A percentile compares a stretch with the other conserved stretches of the same genome.
Evolutionary conservation across 2,329 filamentous ascomycete genomes (phyloP).

Genomic region (Bipolaris cookei): DNA sequence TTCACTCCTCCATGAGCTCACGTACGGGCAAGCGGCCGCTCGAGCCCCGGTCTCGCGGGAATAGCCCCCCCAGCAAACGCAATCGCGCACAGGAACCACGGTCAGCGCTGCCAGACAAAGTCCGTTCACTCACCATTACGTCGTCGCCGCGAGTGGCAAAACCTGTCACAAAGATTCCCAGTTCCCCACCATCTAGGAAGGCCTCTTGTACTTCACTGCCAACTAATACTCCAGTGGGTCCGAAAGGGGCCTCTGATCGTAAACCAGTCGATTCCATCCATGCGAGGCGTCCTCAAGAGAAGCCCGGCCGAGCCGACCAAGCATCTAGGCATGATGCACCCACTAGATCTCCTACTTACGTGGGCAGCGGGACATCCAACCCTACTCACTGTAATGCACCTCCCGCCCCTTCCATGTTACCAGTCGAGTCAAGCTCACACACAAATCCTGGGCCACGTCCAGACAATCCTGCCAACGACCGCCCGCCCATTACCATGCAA

Average conservation of each 20-base stretch:
- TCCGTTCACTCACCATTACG: background rate
- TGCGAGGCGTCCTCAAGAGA: background rate
- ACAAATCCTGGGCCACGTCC: background rate
- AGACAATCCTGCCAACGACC: background rate
- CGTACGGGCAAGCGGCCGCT: constrained; percentile 22
- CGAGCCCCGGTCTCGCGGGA: constrained; percentile 20
- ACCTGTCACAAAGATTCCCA: background rate
- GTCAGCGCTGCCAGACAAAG: constrained; percentile 11
- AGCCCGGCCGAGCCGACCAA: background rate
- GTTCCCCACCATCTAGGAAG: constrained; percentile 17
- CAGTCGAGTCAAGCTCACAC: constrained; percentile 4
- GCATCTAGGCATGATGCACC: background rate
- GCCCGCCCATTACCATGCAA: constrained; percentile 5
- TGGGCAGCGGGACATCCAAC: constrained; percentile 28
- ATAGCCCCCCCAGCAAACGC: constrained; percentile 31
- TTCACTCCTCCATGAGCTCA: constrained; percentile 13
- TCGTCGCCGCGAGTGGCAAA: background rate
- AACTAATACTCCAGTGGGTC: constrained; percentile 6
- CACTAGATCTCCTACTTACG: constrained; percentile 10
- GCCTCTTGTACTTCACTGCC: constrained; percentile 16
- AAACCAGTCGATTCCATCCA: constrained; percentile 2
- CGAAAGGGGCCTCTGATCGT: constrained; percentile 17
- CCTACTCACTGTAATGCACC: constrained; percentile 28
- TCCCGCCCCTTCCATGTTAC: constrained; percentile 31
- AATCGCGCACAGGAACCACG: constrained; percentile 6